Conservation (phyloP, 1,284 basidiomycete genomes). For the Rhodotorula sp. region DNA sequence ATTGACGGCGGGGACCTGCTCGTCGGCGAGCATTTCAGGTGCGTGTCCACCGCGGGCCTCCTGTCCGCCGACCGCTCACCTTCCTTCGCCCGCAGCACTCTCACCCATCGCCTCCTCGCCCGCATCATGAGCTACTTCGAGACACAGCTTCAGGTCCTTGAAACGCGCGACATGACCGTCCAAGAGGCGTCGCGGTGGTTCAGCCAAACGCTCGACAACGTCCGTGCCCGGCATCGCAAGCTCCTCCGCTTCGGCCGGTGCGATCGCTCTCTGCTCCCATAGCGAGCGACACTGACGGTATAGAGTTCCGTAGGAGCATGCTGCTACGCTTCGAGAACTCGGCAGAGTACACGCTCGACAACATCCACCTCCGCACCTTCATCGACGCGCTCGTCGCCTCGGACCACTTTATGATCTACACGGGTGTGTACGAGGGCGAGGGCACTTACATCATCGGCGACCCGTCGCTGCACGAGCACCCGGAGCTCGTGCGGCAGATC, state of each 20-base stretch:
- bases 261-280: slow-evolving; percentile 29
- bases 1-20: slow-evolving; percentile 85
- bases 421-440: slow-evolving; percentile 81
- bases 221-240: slow-evolving; percentile 88
- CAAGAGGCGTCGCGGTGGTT: slow-evolving; percentile 88
- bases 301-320: slow-evolving; percentile 48
- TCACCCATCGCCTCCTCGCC: slow-evolving; percentile 86
- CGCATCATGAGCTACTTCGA: slow-evolving; percentile 92
- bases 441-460: slow-evolving; percentile 94
- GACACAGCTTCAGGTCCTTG: slow-evolving; percentile 77
- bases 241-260: slow-evolving; percentile 89
- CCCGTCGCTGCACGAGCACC: slow-evolving; percentile 76
- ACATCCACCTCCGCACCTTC: slow-evolving; percentile 75
- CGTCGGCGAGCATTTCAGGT: slow-evolving; percentile 95
- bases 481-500: slow-evolving; percentile 76
- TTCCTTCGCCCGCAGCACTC: slow-evolving; percentile 57
- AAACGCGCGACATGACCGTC: slow-evolving; percentile 63
- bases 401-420: slow-evolving; percentile 94
- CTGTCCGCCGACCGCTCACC: no score
- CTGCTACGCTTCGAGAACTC: slow-evolving; percentile 88
- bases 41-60: slow-evolving; percentile 30
- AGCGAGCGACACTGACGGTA: neutral
- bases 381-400: slow-evolving; percentile 78
- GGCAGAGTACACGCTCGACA: slow-evolving; percentile 86
- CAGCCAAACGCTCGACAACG: slow-evolving; percentile 88